Conservation (phyloP, 495 filamentous ascomycete species). For the Aspergillus avenaceus region DNA sequence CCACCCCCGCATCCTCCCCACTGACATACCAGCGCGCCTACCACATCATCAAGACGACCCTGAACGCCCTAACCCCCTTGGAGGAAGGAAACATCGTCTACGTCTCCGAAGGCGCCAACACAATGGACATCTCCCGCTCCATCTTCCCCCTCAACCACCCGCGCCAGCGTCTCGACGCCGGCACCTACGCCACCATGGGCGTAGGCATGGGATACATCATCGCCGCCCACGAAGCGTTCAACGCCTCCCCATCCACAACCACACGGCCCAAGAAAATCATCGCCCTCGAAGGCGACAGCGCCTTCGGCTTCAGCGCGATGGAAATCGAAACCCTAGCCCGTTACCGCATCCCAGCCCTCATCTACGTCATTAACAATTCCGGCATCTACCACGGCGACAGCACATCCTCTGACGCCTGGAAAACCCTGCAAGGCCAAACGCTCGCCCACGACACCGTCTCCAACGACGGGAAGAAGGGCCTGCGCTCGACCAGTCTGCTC, state of each 20-base stretch:
- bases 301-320: constrained; percentile 60
- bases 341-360: constrained; percentile 56
- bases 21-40: constrained; percentile 55
- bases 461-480: constrained; percentile 32
- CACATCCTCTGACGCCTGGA: constrained; percentile 36
- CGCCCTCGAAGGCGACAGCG: constrained; percentile 58
- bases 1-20: constrained; percentile 28
- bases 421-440: constrained; percentile 33
- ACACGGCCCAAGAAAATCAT: constrained; percentile 52
- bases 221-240: constrained; percentile 59
- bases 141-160: constrained; percentile 56
- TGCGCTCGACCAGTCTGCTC: constrained; percentile 53
- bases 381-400: constrained; percentile 60
- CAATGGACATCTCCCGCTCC: constrained; percentile 63
- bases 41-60: constrained; percentile 47
- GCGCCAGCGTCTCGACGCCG: constrained; percentile 58
- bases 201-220: constrained; percentile 62
- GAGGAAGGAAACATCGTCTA: constrained; percentile 54
- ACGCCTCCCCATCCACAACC: constrained; percentile 24
- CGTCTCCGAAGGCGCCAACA: constrained; percentile 64
- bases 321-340: constrained; percentile 65
- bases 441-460: constrained; percentile 27
- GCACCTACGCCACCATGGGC: constrained; percentile 67
- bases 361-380: constrained; percentile 63
- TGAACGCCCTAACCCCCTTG: constrained; percentile 33